Evolutionary conservation across 495 filamentous ascomycete species (phyloP).

Genomic region (Lophium mytilinum): DNA sequence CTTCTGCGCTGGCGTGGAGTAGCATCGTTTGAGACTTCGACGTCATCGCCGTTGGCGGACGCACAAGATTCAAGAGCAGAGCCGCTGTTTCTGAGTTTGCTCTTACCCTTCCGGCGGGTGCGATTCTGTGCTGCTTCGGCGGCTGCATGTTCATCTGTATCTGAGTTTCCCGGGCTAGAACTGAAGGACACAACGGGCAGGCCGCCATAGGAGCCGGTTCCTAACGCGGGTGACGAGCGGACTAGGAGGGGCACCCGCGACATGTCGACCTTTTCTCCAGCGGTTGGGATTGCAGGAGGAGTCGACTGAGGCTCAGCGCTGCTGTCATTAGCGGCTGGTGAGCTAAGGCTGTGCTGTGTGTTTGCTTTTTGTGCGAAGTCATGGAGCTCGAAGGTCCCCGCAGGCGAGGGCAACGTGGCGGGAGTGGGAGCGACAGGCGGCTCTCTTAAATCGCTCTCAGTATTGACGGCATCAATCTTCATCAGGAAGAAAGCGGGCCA

Average conservation of each 20-base stretch:
- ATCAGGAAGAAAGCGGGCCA: too few species aligned
- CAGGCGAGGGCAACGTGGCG: too few species aligned
- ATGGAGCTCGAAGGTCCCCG: conserved; percentile 18
- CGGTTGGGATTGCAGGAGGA: neutral
- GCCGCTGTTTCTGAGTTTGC: conserved; percentile 23
- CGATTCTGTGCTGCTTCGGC: neutral
- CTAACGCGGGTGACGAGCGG: conserved; percentile 24
- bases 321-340: conserved; percentile 10
- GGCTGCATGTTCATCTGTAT: conserved; percentile 15
- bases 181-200: conserved; percentile 20
- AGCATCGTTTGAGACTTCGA: conserved; percentile 6
- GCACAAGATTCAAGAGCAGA: neutral
- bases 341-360: neutral
- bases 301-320: neutral
- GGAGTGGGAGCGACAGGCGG: too few species aligned
- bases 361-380: conserved; percentile 17
- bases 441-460: too few species aligned
- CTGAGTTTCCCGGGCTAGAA: conserved; percentile 14
- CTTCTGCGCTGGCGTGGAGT: conserved; percentile 12
- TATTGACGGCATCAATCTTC: too few species aligned
- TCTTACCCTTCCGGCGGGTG: conserved; percentile 17
- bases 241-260: conserved; percentile 24
- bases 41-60: conserved; percentile 1
- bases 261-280: conserved; percentile 11
- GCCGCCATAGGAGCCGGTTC: conserved; percentile 27